Percentiles rank a stretch among this genome's conserved stretches.
Conservation (phyloP, 2,329 filamentous ascomycete species). For the Alternaria longipes region DNA sequence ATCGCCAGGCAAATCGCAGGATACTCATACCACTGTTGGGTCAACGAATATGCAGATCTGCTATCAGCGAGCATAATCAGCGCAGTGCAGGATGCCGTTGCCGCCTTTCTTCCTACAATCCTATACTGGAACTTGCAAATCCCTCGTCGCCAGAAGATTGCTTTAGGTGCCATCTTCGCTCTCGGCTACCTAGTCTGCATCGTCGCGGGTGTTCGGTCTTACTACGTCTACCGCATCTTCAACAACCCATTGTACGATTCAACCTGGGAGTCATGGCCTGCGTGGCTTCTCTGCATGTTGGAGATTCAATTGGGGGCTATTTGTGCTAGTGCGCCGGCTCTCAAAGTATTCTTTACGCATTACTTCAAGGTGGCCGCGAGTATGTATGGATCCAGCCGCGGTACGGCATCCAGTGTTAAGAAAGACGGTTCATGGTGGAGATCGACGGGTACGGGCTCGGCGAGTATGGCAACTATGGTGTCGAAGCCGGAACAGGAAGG, state of each 20-base stretch:
- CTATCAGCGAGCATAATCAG: slow-evolving; percentile 23
- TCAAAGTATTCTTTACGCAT: slow-evolving; percentile 29
- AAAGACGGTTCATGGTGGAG: background rate
- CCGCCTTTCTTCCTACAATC: slow-evolving; percentile 25
- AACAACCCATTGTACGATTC: slow-evolving; percentile 26
- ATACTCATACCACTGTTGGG: slow-evolving; percentile 23
- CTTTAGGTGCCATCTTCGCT: slow-evolving; percentile 28
- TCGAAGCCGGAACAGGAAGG: background rate
- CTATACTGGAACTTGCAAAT: slow-evolving; percentile 35
- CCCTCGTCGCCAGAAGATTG: slow-evolving; percentile 26
- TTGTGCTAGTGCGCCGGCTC: slow-evolving; percentile 27
- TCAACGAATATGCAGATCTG: slow-evolving; percentile 28
- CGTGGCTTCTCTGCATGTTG: slow-evolving; percentile 22
- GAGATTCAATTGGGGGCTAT: slow-evolving; percentile 30
- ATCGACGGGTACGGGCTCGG: background rate
- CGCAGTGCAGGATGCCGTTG: slow-evolving; percentile 28
- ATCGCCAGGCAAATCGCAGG: slow-evolving; percentile 5
- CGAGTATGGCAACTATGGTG: background rate
- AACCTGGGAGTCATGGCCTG: slow-evolving; percentile 26
- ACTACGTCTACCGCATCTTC: slow-evolving; percentile 21
- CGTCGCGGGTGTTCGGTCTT: slow-evolving; percentile 19
- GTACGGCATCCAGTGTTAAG: background rate
- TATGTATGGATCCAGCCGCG: background rate
- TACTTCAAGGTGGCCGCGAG: background rate
- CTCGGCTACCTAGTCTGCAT: slow-evolving; percentile 23